A percentile compares a stretch with the other conserved stretches of the same genome.
These are phyloP conservation scores for Trifolium fragiferum DNA, from an alignment of 306 rosid genomes.

Conservation along the genomic window DNA sequence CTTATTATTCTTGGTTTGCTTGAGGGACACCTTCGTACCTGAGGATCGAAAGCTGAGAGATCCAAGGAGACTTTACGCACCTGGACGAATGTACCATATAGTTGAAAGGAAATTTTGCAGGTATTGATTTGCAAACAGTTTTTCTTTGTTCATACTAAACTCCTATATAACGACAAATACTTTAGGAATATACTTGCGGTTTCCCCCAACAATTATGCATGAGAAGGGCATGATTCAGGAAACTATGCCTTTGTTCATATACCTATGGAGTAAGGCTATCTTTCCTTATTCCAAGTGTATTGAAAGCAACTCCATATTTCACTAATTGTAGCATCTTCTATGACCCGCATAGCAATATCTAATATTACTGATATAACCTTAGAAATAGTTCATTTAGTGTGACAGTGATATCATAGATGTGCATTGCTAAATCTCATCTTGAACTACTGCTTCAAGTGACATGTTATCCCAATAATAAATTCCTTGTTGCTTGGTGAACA, in stretches of 20 bases:
- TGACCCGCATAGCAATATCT: not conserved
- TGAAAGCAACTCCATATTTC: not conserved
- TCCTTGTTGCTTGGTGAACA: constrained; percentile 41
- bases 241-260: not conserved
- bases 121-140: constrained; percentile 47
- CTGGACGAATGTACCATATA: constrained; percentile 90
- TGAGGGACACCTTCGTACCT: constrained; percentile 92
- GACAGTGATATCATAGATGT: not conserved
- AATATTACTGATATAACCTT: not conserved
- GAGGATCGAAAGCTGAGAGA: constrained; percentile 89
- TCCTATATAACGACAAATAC: not conserved
- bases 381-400: constrained; percentile 17
- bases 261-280: not conserved
- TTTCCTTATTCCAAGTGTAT: not conserved
- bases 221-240: constrained; percentile 10
- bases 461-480: constrained; percentile 12
- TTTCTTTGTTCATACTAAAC: not conserved
- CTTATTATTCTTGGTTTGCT: constrained; percentile 82
- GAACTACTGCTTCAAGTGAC: constrained; percentile 12
- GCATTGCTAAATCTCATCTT: constrained; percentile 21
- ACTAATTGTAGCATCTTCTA: not conserved
- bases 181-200: not conserved
- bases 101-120: constrained; percentile 95
- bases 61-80: constrained; percentile 93
- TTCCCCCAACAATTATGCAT: not conserved